Percentiles rank a stretch among this genome's conserved stretches.
phyloP scores from a whole-genome alignment of 1,284 basidiomycete species.

The Sphaerobolus stellatus region DNA sequence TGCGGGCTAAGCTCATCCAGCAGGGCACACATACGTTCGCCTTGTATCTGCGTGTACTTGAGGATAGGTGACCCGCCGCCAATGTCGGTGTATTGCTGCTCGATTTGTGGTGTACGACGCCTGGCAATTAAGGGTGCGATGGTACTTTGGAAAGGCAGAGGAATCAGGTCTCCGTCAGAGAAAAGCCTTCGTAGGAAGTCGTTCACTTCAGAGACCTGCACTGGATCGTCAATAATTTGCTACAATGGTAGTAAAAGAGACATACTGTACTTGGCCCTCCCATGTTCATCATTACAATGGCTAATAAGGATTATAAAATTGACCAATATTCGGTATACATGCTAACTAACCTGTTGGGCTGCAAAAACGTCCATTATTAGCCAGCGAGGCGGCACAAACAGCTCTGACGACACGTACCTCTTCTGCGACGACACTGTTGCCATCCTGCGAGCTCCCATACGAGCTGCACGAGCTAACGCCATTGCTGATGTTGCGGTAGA shows the following conservation, averaged over 20 bases:
- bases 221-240: neutral
- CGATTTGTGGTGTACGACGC: constrained; percentile 92
- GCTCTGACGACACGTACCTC: neutral
- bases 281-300: constrained; percentile 98
- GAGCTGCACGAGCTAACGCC: too few species aligned
- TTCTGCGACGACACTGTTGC: constrained; percentile 5
- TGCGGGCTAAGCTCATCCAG: constrained; percentile 92
- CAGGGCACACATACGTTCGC: constrained; percentile 84
- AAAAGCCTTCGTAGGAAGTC: constrained; percentile 94
- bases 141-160: constrained; percentile 87
- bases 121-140: constrained; percentile 89
- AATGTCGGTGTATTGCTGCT: constrained; percentile 91
- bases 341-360: constrained; percentile 8
- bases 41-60: constrained; percentile 87
- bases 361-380: neutral
- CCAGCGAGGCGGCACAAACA: neutral
- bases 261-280: constrained; percentile 90
- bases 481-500: too few species aligned
- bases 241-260: constrained; percentile 8
- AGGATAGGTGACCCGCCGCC: constrained; percentile 99
- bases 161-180: constrained; percentile 93
- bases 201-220: constrained; percentile 79
- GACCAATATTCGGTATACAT: neutral
- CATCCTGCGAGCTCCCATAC: neutral
- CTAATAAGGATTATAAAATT: constrained; percentile 37